Conservation (phyloP, 2,329 filamentous ascomycete species). For the Daldinia eschscholtzii region DNA sequence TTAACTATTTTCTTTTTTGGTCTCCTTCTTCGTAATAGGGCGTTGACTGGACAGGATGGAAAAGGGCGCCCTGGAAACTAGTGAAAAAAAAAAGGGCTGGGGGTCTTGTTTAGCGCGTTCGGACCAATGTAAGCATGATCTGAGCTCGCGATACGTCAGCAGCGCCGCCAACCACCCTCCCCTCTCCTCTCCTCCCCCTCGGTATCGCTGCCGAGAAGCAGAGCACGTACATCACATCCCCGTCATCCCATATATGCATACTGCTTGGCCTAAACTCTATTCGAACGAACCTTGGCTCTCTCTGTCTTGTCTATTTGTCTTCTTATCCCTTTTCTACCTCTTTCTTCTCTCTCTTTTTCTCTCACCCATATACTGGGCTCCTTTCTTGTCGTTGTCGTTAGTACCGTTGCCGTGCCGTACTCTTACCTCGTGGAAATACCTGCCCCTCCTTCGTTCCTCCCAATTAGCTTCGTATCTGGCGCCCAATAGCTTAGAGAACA, state of each 20-base stretch:
- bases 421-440: conserved; percentile 31
- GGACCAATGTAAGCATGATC: conserved; percentile 7
- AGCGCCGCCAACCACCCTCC: not conserved
- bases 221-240: conserved; percentile 30
- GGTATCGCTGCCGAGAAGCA: conserved; percentile 39
- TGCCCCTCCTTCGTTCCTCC: conserved; percentile 7
- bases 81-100: not conserved
- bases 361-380: not conserved
- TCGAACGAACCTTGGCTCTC: conserved; percentile 36
- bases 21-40: conserved; percentile 28
- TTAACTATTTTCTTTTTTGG: conserved; percentile 13
- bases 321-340: not conserved
- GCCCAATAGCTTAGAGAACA: conserved; percentile 21
- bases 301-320: conserved; percentile 4
- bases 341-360: not conserved
- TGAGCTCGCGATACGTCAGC: conserved; percentile 20
- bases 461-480: not conserved
- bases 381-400: not conserved
- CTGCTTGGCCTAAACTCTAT: conserved; percentile 39
- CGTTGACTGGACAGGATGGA: conserved; percentile 11
- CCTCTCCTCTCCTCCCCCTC: conserved; percentile 10
- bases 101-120: conserved; percentile 19
- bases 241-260: conserved; percentile 37
- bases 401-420: conserved; percentile 12
- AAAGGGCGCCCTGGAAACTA: conserved; percentile 7